Percentiles rank a stretch among this genome's conserved stretches.
phyloP scores from a whole-genome alignment of 2,329 filamentous ascomycete genomes.

The Ascochyta viciae-villosae region DNA sequence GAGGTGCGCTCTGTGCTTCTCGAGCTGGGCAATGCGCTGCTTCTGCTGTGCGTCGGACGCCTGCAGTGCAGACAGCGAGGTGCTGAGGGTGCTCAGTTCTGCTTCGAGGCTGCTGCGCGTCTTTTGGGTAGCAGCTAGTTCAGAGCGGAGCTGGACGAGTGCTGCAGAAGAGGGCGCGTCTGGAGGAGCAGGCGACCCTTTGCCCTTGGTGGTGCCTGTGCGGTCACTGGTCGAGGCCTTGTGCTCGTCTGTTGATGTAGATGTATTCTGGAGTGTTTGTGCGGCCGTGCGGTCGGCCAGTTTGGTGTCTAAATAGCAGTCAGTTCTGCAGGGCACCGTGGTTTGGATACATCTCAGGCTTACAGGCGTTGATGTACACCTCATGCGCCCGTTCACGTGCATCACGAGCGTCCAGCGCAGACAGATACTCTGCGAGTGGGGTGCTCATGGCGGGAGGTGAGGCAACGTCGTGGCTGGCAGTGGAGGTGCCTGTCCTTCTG shows the following conservation, averaged over 20 bases:
- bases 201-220: constrained; percentile 31
- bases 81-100: constrained; percentile 67
- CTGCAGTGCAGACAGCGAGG: constrained; percentile 70
- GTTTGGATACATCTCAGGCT: background rate
- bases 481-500: constrained; percentile 1
- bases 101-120: constrained; percentile 72
- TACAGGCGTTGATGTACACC: constrained; percentile 81
- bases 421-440: constrained; percentile 84
- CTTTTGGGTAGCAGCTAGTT: constrained; percentile 79
- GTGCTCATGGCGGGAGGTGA: constrained; percentile 62
- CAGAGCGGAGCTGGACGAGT: constrained; percentile 56
- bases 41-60: constrained; percentile 65
- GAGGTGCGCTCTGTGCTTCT: constrained; percentile 67
- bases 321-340: background rate
- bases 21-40: constrained; percentile 67
- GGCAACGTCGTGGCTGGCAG: constrained; percentile 6
- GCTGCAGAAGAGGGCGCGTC: constrained; percentile 24
- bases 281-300: constrained; percentile 55
- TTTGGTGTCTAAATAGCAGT: constrained; percentile 49
- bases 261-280: constrained; percentile 35
- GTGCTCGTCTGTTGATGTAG: constrained; percentile 29
- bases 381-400: constrained; percentile 70
- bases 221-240: constrained; percentile 25
- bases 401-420: constrained; percentile 75
- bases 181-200: constrained; percentile 22